Evolutionary conservation across 208 protist species (phyloP), one percentile per base, ranked within the genome.

Genomic region (Crithidia expoeki): DNA sequence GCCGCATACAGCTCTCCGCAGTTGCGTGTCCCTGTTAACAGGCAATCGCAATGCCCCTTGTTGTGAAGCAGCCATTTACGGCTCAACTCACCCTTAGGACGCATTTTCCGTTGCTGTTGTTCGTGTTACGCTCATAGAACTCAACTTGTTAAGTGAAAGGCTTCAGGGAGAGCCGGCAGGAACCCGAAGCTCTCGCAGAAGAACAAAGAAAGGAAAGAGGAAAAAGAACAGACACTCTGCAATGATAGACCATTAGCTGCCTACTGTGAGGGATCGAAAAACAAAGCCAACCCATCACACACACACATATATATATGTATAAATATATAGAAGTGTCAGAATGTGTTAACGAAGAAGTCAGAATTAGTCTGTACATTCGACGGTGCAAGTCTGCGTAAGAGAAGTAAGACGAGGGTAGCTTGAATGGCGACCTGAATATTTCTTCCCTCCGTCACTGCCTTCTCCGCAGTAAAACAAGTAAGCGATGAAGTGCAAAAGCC

Each of bases 171-270:
- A 42, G 36, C 12, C 36, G 12, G 36, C 36, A 16, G 36, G 36
- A 12, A 42, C 36, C 12, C 12, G 36, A 42, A 42, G 12, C 12
- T 16, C 5, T n/a, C 19, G 33, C 32, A 32, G 57, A 62, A 49
- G 2, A 7, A 46, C 4, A 27, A 68, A 49, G 12, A 42, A 56
- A 47, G 17, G 12, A 27, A 36, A 65, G 34, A 33, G 19, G 12
- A 53, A 65, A 52, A 52, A 38, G 52, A 38, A 65, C 23, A n/a
- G 42, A 28, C 30, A 42, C 12, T 42, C 36, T 42, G 6, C 12
- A 42, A 16, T 16, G 6, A 42, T 16, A 42, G 36, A 42, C 6
- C 6, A 42, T 42, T 42, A 42, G 36, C 36, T 42, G 36, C 6
- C 12, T 42, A 42, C 36, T 16, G 12, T 12, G 36, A 42, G 10